A percentile compares a stretch with the other conserved stretches of the same genome.
phyloP scores from a whole-genome alignment of 1,284 basidiomycete species.

The Apiotrichum porosum region DNA sequence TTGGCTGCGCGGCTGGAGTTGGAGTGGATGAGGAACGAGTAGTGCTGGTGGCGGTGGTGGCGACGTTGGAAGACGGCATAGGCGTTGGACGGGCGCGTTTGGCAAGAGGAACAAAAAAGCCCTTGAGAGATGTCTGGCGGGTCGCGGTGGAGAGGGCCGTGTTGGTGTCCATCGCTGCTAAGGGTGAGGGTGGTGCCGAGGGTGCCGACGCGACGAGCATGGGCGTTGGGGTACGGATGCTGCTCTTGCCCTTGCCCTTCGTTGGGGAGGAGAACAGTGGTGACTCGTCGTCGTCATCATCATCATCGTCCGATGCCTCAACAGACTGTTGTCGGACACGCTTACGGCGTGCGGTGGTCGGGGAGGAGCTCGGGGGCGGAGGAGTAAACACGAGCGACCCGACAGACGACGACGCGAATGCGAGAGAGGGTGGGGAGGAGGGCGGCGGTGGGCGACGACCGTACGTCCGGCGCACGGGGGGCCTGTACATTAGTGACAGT shows the following conservation, averaged over 20 bases:
- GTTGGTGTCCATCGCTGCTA: not conserved
- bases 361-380: not conserved
- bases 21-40: not conserved
- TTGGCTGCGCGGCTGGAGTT: not conserved
- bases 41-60: not conserved
- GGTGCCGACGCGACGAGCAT: not conserved
- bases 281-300: no score
- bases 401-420: slow-evolving; percentile 1
- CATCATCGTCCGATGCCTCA: no score
- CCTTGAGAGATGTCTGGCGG: slow-evolving; percentile 26
- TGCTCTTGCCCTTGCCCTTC: no score
- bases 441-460: slow-evolving; percentile 18
- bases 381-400: slow-evolving; percentile 4
- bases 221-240: no score
- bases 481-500: no score
- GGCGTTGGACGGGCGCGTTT: slow-evolving; percentile 8
- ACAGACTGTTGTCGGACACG: no score
- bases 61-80: slow-evolving; percentile 3
- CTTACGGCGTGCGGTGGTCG: no score
- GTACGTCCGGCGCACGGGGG: slow-evolving; percentile 32
- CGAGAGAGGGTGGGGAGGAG: no score
- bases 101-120: slow-evolving; percentile 31
- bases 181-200: not conserved
- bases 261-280: no score
- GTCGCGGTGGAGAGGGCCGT: not conserved